Base-by-base conservation (phyloP, 805 yeast genomes). In the Wickerhamomyces bisporus region DNA sequence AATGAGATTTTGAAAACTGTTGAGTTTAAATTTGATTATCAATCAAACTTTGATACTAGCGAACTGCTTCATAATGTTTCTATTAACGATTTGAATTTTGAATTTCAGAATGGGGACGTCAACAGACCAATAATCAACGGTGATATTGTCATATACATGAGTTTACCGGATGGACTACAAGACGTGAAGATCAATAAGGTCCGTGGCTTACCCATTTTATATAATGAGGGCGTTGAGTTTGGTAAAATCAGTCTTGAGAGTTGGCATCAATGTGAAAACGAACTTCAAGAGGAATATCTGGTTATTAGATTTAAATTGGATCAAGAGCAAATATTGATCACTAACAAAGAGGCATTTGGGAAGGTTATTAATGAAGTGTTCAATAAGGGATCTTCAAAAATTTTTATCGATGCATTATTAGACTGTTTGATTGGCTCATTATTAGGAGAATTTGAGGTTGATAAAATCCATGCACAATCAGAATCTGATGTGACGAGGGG, bases 191-290 rank as follows among this genome's bases (percentile, higher is more conserved):
- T 72, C 2, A 45, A 55, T 4, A 51, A 58, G 13, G 57, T 73
- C 1, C 62, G 64, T 39, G 80, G 80, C 6, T 36, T 49, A 5
- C 62, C 73, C 11, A 57, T 58, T 29, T 50, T 77, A 26, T 62
- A 49, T 35, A 70, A 70, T 42, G 47, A 64, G 6, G 65, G 52
- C 3, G 44, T 40, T 13, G 62, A 61, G 38, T 75, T 77, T 52
- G 70, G 73, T 6, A 59, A 64, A n/a, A 51, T 75, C 12, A 61
- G 64, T 5, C 49, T 72, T 47, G 50, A 52, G 9, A 65, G 64
- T 6, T 77, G 81, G 81, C 61, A 61, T 18, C 44, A 48, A n/a
- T 63, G 74, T 5, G 55, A 57, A 1, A 71, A 77, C 5, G 55
- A 38, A 25, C 28, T 42, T 16, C 41, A 40, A 42, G 38, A 48